phyloP scores from a whole-genome alignment of 2,329 filamentous ascomycete species.

The Tothia fuscella region DNA sequence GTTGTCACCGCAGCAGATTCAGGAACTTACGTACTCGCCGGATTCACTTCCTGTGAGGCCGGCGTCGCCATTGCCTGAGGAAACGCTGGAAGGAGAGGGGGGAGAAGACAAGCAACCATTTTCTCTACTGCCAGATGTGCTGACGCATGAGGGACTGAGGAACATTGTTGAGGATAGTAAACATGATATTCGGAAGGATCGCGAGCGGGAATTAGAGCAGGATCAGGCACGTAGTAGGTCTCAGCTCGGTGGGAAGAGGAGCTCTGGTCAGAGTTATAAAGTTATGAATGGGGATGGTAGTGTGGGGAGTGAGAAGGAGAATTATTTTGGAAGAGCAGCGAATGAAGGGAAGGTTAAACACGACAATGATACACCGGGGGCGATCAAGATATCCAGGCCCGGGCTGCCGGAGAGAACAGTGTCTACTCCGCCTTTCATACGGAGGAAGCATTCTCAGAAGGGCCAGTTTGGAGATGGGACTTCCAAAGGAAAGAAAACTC shows the following conservation, averaged over 20 bases:
- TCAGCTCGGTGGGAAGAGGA: background rate
- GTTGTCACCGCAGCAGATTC: conserved; percentile 41
- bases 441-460: conserved; percentile 9
- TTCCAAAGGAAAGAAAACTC: conserved; percentile 21
- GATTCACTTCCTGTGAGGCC: conserved; percentile 40
- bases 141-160: background rate
- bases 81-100: conserved; percentile 16
- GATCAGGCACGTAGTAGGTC: background rate
- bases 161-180: conserved; percentile 14
- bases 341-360: too few species aligned
- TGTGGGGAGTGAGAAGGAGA: background rate
- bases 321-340: background rate
- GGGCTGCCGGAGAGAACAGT: background rate
- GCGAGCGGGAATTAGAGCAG: background rate
- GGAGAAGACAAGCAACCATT: too few species aligned
- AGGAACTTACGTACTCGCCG: conserved; percentile 42
- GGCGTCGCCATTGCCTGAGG: conserved; percentile 26
- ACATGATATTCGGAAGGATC: background rate
- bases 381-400: background rate
- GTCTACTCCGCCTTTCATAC: conserved; percentile 2
- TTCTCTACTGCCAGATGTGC: conserved; percentile 25
- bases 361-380: background rate
- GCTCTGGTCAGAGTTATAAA: background rate
- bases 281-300: background rate
- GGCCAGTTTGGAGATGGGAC: conserved; percentile 15